Conservation (phyloP, 1,139 yeast genomes). For the Nakaseomyces kungkrabaensis region DNA sequence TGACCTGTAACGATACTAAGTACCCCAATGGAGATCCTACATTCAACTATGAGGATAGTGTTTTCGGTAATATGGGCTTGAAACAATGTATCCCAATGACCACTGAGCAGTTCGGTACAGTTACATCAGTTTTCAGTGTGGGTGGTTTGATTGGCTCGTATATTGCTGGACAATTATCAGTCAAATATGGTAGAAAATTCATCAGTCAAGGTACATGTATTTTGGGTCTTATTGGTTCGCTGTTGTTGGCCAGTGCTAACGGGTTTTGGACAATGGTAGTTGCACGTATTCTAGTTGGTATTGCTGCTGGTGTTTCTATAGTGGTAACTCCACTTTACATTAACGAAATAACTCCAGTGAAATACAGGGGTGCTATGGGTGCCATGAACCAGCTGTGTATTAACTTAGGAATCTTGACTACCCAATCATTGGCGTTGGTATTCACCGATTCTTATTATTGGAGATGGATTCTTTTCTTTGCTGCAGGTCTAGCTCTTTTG, state of each 20-base stretch:
- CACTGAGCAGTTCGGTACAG: slow-evolving; percentile 60
- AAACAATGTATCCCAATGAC: slow-evolving; percentile 50
- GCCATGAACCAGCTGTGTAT: slow-evolving; percentile 81
- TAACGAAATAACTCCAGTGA: slow-evolving; percentile 66
- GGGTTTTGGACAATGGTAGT: slow-evolving; percentile 38
- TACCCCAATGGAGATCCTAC: slow-evolving; percentile 10
- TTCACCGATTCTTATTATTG: slow-evolving; percentile 62
- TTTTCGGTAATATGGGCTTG: slow-evolving; percentile 25
- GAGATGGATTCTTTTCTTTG: slow-evolving; percentile 59
- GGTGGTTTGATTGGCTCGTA: slow-evolving; percentile 82
- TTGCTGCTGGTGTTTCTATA: slow-evolving; percentile 80
- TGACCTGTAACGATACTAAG: slow-evolving; percentile 38
- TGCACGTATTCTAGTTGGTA: slow-evolving; percentile 72
- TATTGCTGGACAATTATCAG: slow-evolving; percentile 62
- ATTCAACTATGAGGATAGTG: slow-evolving; percentile 21
- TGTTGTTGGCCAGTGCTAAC: slow-evolving; percentile 46
- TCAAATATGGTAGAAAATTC: slow-evolving; percentile 52
- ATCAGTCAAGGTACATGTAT: slow-evolving; percentile 48
- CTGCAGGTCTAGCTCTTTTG: slow-evolving; percentile 42
- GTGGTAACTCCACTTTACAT: slow-evolving; percentile 77
- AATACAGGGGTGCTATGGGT: slow-evolving; percentile 67
- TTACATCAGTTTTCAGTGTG: slow-evolving; percentile 74
- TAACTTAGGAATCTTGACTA: slow-evolving; percentile 70
- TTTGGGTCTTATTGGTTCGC: slow-evolving; percentile 58
- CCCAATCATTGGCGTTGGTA: slow-evolving; percentile 61